Percentiles rank a stretch among this genome's conserved stretches.
These are phyloP conservation scores for Gnetum montanum DNA, from an alignment of 75 land plant genomes.

Conservation along the genomic window DNA sequence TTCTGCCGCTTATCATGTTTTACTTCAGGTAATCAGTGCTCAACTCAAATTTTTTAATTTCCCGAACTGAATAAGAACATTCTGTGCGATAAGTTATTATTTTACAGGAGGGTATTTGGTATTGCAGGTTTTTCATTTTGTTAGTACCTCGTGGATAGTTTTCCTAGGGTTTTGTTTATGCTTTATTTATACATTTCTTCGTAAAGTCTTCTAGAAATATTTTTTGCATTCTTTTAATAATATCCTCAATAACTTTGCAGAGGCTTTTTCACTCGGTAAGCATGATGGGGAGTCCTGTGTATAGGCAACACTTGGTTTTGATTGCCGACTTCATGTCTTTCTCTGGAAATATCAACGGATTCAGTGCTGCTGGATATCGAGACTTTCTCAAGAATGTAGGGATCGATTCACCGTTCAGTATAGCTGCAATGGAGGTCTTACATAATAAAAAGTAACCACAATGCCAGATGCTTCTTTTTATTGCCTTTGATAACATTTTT, in stretches of 20 bases:
- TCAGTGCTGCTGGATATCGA: conserved; percentile 58
- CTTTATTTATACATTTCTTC: no score
- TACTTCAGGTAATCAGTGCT: conserved; percentile 1
- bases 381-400: conserved; percentile 38
- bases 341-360: conserved; percentile 69
- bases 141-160: no score
- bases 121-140: no score
- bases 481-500: background rate
- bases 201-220: no score
- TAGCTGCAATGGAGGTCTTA: conserved; percentile 58
- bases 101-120: no score
- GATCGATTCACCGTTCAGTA: conserved; percentile 70
- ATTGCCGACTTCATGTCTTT: conserved; percentile 65
- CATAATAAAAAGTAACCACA: background rate
- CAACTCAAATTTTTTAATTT: background rate
- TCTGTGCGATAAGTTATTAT: no score
- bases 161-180: no score
- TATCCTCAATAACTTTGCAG: conserved; percentile 20
- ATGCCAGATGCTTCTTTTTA: background rate
- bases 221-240: no score
- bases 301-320: conserved; percentile 53
- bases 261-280: conserved; percentile 44
- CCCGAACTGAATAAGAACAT: no score
- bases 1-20: conserved; percentile 14
- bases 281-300: conserved; percentile 49